Evolutionary conservation across 352 stramenopile genomes (phyloP).

Genomic region (Phytopythium kandeliae): DNA sequence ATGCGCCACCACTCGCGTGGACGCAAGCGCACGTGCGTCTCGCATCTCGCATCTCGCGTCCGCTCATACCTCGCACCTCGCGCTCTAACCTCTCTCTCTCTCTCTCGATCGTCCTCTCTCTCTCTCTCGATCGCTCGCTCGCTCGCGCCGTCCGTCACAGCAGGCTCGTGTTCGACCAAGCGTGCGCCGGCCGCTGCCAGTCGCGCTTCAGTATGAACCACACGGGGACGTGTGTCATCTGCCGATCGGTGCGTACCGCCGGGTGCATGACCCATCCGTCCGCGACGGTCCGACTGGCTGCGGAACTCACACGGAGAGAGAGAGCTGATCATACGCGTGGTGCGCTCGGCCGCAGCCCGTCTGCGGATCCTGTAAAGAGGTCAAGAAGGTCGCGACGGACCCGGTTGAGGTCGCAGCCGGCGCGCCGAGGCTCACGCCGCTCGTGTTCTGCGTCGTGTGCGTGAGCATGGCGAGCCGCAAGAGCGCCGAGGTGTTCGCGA

Average conservation of each 20-base stretch:
- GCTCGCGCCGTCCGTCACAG: no score
- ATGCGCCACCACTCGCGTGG: conserved; percentile 36
- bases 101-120: no score
- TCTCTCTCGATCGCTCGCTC: no score
- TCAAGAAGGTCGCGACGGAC: conserved; percentile 29
- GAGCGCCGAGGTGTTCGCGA: conserved; percentile 21
- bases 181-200: conserved; percentile 30
- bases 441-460: conserved; percentile 29
- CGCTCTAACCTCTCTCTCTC: conserved; percentile 4
- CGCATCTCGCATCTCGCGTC: background rate
- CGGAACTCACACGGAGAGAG: no score
- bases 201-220: conserved; percentile 17
- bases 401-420: conserved; percentile 9
- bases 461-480: conserved; percentile 29
- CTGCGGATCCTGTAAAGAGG: conserved; percentile 31
- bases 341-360: conserved; percentile 26
- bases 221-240: conserved; percentile 30
- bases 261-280: no score
- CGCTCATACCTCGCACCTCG: background rate
- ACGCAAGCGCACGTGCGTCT: conserved; percentile 16
- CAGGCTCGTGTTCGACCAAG: conserved; percentile 12
- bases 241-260: conserved; percentile 17
- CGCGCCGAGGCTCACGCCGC: conserved; percentile 18
- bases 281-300: no score
- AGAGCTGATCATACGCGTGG: no score